phyloP scores from a whole-genome alignment of 2,329 filamentous ascomycete genomes.

The Verticillium longisporum region DNA sequence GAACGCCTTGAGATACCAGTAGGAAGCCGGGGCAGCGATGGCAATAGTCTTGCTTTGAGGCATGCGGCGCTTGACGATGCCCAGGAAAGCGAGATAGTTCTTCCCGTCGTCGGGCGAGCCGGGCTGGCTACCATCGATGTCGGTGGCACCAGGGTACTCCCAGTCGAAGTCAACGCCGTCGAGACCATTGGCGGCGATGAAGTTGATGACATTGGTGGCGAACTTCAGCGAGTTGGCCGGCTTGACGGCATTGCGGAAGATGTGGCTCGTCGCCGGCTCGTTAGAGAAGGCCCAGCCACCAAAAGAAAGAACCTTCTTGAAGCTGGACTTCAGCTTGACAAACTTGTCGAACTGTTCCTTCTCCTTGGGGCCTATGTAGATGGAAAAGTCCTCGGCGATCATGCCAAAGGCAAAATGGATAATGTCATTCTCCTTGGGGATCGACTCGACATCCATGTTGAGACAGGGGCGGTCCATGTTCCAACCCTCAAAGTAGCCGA shows the following conservation, averaged over 20 bases:
- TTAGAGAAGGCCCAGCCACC: conserved; percentile 1
- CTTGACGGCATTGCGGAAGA: neutral
- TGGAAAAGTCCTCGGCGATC: conserved; percentile 15
- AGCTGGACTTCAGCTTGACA: conserved; percentile 6
- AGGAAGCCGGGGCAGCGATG: conserved; percentile 1
- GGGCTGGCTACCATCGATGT: conserved; percentile 12
- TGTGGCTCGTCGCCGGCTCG: neutral
- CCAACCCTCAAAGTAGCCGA: conserved; percentile 28
- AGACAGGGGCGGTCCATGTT: conserved; percentile 23
- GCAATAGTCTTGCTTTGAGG: neutral
- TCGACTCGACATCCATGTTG: conserved; percentile 17
- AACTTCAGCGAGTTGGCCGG: neutral
- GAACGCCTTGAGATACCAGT: neutral
- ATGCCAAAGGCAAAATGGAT: conserved; percentile 29
- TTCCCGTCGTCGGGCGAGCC: neutral
- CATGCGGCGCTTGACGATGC: neutral
- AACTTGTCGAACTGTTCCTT: conserved; percentile 22
- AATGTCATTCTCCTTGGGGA: conserved; percentile 16
- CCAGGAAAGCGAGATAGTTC: conserved; percentile 18
- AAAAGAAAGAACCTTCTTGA: neutral
- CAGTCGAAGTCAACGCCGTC: conserved; percentile 34
- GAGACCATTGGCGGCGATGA: conserved; percentile 18
- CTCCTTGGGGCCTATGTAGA: neutral
- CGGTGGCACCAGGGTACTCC: conserved; percentile 30
- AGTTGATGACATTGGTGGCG: neutral